phyloP scores from a whole-genome alignment of 2,329 filamentous ascomycete genomes.

The Colletotrichum shisoi region DNA sequence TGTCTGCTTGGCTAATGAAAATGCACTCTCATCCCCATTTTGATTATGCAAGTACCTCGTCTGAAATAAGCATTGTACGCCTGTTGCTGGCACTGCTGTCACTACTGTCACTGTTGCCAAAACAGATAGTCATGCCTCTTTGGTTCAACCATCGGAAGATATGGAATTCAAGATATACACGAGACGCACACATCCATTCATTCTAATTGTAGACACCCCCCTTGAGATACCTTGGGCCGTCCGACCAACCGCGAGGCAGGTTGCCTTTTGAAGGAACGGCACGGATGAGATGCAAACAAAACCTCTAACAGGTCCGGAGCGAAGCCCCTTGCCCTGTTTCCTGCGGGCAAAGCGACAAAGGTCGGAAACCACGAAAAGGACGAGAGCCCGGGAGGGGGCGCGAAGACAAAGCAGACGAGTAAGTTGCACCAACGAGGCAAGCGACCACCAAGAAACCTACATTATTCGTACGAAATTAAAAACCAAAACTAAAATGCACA shows the following conservation, averaged over 20 bases:
- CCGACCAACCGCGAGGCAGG: constrained; percentile 18
- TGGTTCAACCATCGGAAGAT: too few relatives aligned
- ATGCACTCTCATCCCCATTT: constrained; percentile 10
- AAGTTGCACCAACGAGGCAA: constrained; percentile 11
- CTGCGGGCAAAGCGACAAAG: constrained; percentile 23
- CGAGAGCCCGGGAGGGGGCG: constrained; percentile 4
- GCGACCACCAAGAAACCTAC: constrained; percentile 15
- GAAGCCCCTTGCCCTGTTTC: constrained; percentile 13
- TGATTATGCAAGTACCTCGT: neutral
- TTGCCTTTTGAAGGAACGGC: constrained; percentile 20
- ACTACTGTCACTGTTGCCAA: too few relatives aligned
- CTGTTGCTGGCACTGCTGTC: too few relatives aligned
- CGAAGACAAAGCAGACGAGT: constrained; percentile 19
- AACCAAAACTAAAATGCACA: constrained; percentile 17
- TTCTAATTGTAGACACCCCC: neutral
- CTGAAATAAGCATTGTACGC: neutral
- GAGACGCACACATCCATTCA: neutral
- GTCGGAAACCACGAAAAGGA: constrained; percentile 17
- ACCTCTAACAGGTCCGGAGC: constrained; percentile 19
- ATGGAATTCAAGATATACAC: too few relatives aligned
- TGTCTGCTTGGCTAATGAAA: neutral
- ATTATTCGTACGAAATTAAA: neutral
- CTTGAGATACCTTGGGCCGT: constrained; percentile 13
- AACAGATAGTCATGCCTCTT: too few relatives aligned
- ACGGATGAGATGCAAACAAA: constrained; percentile 27